Evolutionary conservation across 2,329 filamentous ascomycete species (phyloP), one percentile per base, ranked within the genome.

Genomic region (Fusarium foetens): DNA sequence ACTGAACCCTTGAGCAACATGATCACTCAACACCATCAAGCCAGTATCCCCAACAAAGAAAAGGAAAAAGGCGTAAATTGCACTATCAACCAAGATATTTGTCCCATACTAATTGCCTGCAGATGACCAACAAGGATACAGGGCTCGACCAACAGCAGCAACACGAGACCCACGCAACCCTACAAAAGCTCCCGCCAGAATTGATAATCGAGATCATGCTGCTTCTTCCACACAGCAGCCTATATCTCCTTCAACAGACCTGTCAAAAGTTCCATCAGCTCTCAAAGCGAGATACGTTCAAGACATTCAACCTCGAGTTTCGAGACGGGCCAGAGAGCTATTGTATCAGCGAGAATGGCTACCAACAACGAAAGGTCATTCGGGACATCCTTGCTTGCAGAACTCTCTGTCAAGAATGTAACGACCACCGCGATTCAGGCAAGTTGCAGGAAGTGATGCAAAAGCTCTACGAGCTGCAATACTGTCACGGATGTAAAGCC

Each of bases 201-300:
- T 3, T 69, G 11, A 19, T 69, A 11, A 38, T 68, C 16, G 21
- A 68, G 21, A 68, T 68, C 31, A 53, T 63, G 58, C 19, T 25
- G 8, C 23, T 35, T 45, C 64, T 68, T 25, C 42, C 63, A 5
- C 58, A 68, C 2, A 59, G 58, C 38, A 29, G 41, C 16, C 25
- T 68, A 4, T 69, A 59, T 14, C 21, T 58, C 1, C 42, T 68
- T 27, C 66, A 66, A 1, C 63, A 69, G 25, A 63, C 58, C 3
- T 63, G 58, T 16, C 27, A 45, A 13, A 49, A n/a, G 14, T 55
- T 64, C 13, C 58, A 16, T 11, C 46, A 42, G 21, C 21, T 68
- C 6, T 51, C 58, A 14, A 36, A 21, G 14, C 29, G 46, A 19
- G 16, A 16, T 16, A 12, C 11, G 0, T 45, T 69, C 31, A 41